These are phyloP conservation scores for Tillandsia fasciculata DNA, from an alignment of 176 grass and related monocot genomes.

Conservation along the genomic window DNA sequence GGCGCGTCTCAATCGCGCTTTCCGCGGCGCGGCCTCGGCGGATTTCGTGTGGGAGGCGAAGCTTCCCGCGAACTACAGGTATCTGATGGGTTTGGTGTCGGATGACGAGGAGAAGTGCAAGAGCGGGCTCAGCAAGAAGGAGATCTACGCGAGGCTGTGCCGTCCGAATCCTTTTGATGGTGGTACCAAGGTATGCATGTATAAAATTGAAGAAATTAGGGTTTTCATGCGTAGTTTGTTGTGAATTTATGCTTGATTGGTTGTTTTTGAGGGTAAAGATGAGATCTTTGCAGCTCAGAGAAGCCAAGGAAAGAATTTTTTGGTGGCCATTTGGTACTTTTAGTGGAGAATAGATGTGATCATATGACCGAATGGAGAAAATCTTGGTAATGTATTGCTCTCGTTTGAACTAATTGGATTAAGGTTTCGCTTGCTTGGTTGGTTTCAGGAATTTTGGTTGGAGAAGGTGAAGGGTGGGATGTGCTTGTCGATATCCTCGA, in stretches of 20 bases:
- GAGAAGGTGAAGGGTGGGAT: conserved; percentile 54
- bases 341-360: too few relatives aligned
- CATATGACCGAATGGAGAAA: not conserved
- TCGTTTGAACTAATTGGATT: conserved; percentile 14
- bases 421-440: conserved; percentile 1
- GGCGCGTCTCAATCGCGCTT: conserved; percentile 52
- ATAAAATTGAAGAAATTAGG: not conserved
- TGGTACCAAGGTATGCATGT: conserved; percentile 43
- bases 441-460: conserved; percentile 79
- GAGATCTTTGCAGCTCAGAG: not conserved
- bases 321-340: too few relatives aligned
- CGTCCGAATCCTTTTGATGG: conserved; percentile 53
- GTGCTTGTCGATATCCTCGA: conserved; percentile 85
- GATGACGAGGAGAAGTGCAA: conserved; percentile 11
- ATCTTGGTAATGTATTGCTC: conserved; percentile 9
- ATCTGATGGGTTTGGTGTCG: conserved; percentile 27
- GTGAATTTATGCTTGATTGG: conserved; percentile 12
- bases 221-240: not conserved
- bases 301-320: too few relatives aligned
- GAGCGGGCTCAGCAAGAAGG: conserved; percentile 38
- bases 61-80: conserved; percentile 65
- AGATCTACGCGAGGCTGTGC: conserved; percentile 61
- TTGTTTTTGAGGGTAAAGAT: not conserved
- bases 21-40: conserved; percentile 60
- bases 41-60: conserved; percentile 75